phyloP scores from a whole-genome alignment of 352 stramenopile species.

The Phytophthora palmivora region DNA sequence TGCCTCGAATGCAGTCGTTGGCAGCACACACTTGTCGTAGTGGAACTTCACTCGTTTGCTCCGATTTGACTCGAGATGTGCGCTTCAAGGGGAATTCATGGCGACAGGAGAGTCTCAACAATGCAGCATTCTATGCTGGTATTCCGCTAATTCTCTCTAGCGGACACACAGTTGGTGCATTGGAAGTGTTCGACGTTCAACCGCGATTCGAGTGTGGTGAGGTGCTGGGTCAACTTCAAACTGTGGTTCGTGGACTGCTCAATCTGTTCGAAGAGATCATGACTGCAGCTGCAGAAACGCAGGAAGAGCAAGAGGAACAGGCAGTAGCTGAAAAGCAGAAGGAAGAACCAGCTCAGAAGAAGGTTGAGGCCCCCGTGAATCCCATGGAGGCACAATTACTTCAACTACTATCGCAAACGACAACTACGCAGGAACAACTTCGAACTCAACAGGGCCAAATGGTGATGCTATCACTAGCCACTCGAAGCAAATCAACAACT shows the following conservation, averaged over 20 bases:
- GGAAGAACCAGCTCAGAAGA: constrained; percentile 19
- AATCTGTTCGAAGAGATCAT: constrained; percentile 82
- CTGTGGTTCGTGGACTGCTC: constrained; percentile 74
- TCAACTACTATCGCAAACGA: constrained; percentile 82
- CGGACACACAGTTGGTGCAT: constrained; percentile 67
- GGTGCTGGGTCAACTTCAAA: constrained; percentile 72
- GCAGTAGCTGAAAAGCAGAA: constrained; percentile 20
- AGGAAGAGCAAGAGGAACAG: constrained; percentile 28
- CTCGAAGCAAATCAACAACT: constrained; percentile 80
- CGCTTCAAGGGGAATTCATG: constrained; percentile 74
- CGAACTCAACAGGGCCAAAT: constrained; percentile 84
- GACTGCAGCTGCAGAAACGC: constrained; percentile 36
- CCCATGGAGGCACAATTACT: constrained; percentile 83
- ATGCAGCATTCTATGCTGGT: constrained; percentile 75
- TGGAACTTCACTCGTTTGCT: constrained; percentile 66
- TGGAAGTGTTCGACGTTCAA: constrained; percentile 75
- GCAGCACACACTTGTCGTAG: constrained; percentile 77
- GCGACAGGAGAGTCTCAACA: constrained; percentile 51
- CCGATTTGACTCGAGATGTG: constrained; percentile 65
- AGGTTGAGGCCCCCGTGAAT: constrained; percentile 38
- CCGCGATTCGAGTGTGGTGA: constrained; percentile 66
- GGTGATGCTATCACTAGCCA: constrained; percentile 78
- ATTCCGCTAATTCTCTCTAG: constrained; percentile 80
- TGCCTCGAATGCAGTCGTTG: constrained; percentile 56
- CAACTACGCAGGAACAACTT: constrained; percentile 81